Evolutionary conservation across 2,329 filamentous ascomycete species (phyloP).

Genomic region (Cyclaneusma minus): DNA sequence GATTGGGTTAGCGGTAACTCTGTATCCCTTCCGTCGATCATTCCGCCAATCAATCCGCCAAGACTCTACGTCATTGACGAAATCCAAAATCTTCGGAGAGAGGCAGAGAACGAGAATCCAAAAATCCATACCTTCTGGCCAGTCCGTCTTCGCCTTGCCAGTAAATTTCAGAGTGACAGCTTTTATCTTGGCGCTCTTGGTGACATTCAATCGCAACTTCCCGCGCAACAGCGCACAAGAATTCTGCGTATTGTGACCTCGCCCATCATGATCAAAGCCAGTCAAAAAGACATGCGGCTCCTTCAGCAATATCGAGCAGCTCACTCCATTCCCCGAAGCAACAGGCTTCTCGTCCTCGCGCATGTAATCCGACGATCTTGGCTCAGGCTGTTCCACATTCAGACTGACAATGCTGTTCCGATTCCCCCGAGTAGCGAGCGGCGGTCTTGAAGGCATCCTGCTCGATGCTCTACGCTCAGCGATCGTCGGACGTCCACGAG

Average conservation of each 20-base stretch:
- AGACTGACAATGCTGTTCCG: slow-evolving; percentile 2
- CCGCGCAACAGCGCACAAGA: slow-evolving; percentile 70
- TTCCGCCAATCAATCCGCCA: too few species aligned
- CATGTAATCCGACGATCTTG: slow-evolving; percentile 33
- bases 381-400: slow-evolving; percentile 24
- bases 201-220: slow-evolving; percentile 64
- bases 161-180: slow-evolving; percentile 75
- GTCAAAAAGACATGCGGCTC: slow-evolving; percentile 71
- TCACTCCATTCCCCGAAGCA: slow-evolving; percentile 62
- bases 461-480: slow-evolving; percentile 21
- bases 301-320: slow-evolving; percentile 57
- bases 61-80: slow-evolving; percentile 4
- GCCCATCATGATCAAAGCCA: slow-evolving; percentile 60
- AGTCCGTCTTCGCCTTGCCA: slow-evolving; percentile 78
- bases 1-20: too few species aligned
- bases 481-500: neutral
- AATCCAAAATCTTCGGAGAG: slow-evolving; percentile 2
- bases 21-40: too few species aligned
- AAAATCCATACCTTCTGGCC: slow-evolving; percentile 58
- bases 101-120: slow-evolving; percentile 2
- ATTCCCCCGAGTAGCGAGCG: neutral
- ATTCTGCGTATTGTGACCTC: slow-evolving; percentile 17
- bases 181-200: slow-evolving; percentile 88
- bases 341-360: slow-evolving; percentile 46
- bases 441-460: neutral